Base-by-base conservation (phyloP, 805 yeast genomes). In the Metschnikowia gruessii region DNA sequence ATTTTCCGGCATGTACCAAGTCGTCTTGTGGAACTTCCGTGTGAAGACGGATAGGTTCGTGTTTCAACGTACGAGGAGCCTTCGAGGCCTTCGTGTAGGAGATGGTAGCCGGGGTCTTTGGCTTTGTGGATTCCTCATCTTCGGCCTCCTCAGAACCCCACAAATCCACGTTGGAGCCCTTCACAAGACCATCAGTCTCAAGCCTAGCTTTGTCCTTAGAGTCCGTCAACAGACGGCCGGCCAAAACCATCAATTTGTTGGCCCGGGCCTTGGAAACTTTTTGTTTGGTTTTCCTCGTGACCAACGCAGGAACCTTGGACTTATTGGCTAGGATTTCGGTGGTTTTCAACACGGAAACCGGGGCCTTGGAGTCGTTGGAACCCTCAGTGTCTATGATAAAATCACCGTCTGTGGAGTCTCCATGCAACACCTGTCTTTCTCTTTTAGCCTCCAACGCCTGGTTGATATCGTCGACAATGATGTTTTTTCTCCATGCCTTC, bases 401-500 rank as follows among this genome's bases (percentile, higher is more conserved):
- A 64, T 88, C 96, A 16, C 35, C 78, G 3, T 76, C 69, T 2
- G 67, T 67, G 22, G 66, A 62, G 5, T 71, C 75, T 48, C 88
- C 87, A 37, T 73, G 68, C 42, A 74, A 74, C 47, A 77, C 68
- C 52, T 76, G 61, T 48, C 81, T 80, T 42, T 88, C 95, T 48
- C 89, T 74, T 42, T 75, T 74, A 37, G 78, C 81, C 55, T 84
- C 92, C 33, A 92, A 69, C 11, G 85, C 85, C 28, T 68, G 65
- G 59, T 86, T 89, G 40, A 94, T 72, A 53, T 89, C 97, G 19
- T 80, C 82, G 16, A 94, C 70, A 64, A 94, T 96, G 48, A 94
- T 86, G 65, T 94, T 88, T 67, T 89, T 89, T 63, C 96, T 81
- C 95, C 97, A 88, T 4, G 96, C 82, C 63, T 79, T 84, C 76